Percentiles rank a stretch among this genome's conserved stretches.
Conservation (phyloP, 139 green algal species). For the Monoraphidium neglectum region DNA sequence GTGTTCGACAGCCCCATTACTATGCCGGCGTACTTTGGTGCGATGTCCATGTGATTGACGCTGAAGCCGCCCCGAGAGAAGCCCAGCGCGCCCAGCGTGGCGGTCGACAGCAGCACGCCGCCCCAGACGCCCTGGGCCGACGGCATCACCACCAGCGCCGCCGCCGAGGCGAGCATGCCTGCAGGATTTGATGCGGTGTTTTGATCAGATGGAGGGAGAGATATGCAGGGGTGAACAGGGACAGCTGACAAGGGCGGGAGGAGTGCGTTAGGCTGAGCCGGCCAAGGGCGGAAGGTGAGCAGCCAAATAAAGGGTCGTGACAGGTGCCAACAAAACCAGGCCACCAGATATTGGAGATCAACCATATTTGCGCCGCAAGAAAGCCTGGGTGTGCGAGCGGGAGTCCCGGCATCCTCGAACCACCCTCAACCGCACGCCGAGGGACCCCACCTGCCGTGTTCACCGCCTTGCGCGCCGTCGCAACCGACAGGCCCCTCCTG, state of each 20-base stretch:
- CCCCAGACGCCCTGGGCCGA: slow-evolving; percentile 9
- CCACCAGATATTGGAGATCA: too few species aligned
- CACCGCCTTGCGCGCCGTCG: slow-evolving; percentile 79
- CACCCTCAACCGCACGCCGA: background rate
- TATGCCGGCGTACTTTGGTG: slow-evolving; percentile 90
- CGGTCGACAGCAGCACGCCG: slow-evolving; percentile 49
- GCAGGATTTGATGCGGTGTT: background rate
- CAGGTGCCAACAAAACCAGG: too few species aligned
- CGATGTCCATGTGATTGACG: slow-evolving; percentile 98
- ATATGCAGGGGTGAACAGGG: background rate
- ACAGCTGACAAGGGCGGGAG: background rate
- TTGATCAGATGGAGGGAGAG: background rate
- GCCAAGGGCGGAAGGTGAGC: too few species aligned
- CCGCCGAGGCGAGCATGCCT: slow-evolving; percentile 63
- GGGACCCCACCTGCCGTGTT: slow-evolving; percentile 78
- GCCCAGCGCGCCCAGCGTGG: slow-evolving; percentile 58
- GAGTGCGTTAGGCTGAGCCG: background rate
- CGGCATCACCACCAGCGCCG: slow-evolving; percentile 78
- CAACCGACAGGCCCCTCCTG: slow-evolving; percentile 40
- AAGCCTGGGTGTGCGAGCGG: background rate
- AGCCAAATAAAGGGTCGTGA: too few species aligned
- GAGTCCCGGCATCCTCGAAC: background rate
- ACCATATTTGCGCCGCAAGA: background rate
- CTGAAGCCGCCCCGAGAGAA: slow-evolving; percentile 93
- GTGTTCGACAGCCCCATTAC: slow-evolving; percentile 96